These are phyloP conservation scores for Hygrocybe punicea DNA, from an alignment of 768 basidiomycete species.

Conservation along the genomic window DNA sequence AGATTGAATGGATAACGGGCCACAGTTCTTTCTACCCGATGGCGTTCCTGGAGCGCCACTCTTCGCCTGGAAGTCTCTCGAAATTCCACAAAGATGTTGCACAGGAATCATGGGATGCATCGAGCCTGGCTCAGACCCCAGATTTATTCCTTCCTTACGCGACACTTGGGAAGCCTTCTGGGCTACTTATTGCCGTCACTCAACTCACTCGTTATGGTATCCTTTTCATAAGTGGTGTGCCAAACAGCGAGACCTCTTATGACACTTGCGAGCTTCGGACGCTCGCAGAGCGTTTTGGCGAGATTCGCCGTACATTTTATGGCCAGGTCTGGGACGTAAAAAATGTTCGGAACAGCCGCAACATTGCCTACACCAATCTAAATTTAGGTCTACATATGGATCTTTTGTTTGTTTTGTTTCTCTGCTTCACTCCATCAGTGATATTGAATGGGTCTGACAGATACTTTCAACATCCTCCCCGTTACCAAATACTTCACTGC, in stretches of 20 bases:
- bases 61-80: slow-evolving; percentile 33
- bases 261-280: slow-evolving; percentile 60
- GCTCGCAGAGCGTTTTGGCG: slow-evolving; percentile 68
- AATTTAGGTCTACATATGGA: slow-evolving; percentile 91
- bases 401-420: slow-evolving; percentile 64
- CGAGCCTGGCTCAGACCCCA: slow-evolving; percentile 32
- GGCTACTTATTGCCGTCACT: slow-evolving; percentile 56
- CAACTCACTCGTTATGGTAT: slow-evolving; percentile 74
- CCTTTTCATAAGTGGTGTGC: slow-evolving; percentile 67
- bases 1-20: slow-evolving; percentile 53
- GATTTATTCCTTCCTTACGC: slow-evolving; percentile 58
- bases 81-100: slow-evolving; percentile 46
- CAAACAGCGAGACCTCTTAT: slow-evolving; percentile 56
- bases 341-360: slow-evolving; percentile 67
- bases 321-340: slow-evolving; percentile 87
- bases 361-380: slow-evolving; percentile 94
- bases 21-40: slow-evolving; percentile 54
- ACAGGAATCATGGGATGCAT: slow-evolving; percentile 45
- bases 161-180: slow-evolving; percentile 42
- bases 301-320: slow-evolving; percentile 85
- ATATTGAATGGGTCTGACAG: slow-evolving; percentile 36
- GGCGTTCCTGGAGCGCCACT: slow-evolving; percentile 50
- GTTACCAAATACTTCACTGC: slow-evolving; percentile 90
- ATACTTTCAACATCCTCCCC: slow-evolving; percentile 88
- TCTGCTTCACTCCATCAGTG: neutral